A percentile compares a stretch with the other conserved stretches of the same genome.
Evolutionary conservation across 345 rosid species (phyloP).

Genomic region (Excoecaria agallocha): DNA sequence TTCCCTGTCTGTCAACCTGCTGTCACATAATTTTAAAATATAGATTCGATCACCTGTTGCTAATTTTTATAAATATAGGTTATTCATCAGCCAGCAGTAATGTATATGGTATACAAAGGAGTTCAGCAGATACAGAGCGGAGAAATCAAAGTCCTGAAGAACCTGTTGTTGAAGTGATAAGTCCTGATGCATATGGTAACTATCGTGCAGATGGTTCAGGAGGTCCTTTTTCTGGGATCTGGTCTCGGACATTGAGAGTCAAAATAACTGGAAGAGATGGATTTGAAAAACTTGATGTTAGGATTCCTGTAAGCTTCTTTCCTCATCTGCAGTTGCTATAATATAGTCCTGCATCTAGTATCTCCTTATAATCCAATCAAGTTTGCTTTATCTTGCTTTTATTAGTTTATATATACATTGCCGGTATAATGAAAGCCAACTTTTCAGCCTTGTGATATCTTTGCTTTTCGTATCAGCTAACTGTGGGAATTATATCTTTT

Average conservation of each 20-base stretch:
- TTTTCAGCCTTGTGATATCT: neutral
- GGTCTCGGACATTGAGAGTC: constrained; percentile 80
- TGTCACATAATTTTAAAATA: neutral
- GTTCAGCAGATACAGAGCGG: constrained; percentile 48
- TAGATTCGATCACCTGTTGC: neutral
- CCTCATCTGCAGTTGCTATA: neutral
- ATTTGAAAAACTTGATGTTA: constrained; percentile 76
- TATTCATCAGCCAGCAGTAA: constrained; percentile 46
- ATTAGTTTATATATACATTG: neutral
- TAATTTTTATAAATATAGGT: constrained; percentile 23
- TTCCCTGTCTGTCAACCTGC: neutral
- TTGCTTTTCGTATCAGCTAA: neutral
- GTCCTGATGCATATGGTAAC: constrained; percentile 60
- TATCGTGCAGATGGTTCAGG: constrained; percentile 60
- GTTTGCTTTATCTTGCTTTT: neutral
- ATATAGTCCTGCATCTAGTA: neutral
- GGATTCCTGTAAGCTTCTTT: constrained; percentile 70
- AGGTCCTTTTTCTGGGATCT: constrained; percentile 65
- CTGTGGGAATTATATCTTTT: neutral
- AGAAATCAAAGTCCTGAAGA: constrained; percentile 50
- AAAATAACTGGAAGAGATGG: constrained; percentile 86
- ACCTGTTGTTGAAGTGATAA: constrained; percentile 76
- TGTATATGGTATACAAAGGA: constrained; percentile 42
- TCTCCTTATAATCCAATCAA: neutral
- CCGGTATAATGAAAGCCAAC: neutral